A percentile compares a stretch with the other conserved stretches of the same genome.
Evolutionary conservation across 768 basidiomycete species (phyloP).

Genomic region (Psilocybe tampanensis): DNA sequence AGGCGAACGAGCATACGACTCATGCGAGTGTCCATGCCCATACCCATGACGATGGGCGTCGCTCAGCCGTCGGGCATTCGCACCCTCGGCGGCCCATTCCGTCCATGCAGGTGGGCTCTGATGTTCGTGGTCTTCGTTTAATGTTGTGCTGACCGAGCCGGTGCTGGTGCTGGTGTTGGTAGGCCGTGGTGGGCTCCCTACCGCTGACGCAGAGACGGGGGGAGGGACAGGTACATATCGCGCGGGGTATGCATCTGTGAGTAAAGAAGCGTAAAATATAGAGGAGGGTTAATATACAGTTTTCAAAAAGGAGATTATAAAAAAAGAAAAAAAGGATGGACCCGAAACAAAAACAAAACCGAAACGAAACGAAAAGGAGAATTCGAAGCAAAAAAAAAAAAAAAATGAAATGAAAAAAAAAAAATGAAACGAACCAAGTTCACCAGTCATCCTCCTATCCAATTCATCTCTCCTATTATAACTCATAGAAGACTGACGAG

Average conservation of each 20-base stretch:
- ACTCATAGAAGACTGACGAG: constrained; percentile 19
- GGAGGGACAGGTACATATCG: neutral
- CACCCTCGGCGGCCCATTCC: constrained; percentile 13
- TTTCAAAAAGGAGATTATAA: neutral
- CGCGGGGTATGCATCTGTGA: neutral
- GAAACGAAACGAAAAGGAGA: neutral
- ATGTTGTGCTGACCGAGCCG: neutral
- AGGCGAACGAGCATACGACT: neutral
- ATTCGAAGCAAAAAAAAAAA: neutral
- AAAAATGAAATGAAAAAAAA: neutral
- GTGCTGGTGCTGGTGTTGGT: constrained; percentile 12
- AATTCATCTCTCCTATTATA: constrained; percentile 16
- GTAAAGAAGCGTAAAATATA: neutral
- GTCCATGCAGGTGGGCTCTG: constrained; percentile 12
- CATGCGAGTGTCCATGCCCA: too few relatives aligned
- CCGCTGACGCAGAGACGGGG: too few relatives aligned
- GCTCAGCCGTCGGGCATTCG: neutral
- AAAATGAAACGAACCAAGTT: neutral
- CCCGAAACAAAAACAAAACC: neutral
- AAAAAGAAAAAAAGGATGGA: too few relatives aligned
- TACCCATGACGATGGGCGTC: constrained; percentile 10
- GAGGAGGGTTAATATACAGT: neutral
- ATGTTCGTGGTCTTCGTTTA: neutral
- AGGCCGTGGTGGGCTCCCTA: too few relatives aligned
- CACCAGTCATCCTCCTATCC: constrained; percentile 14